These are phyloP conservation scores for Nematocida minor DNA, from an alignment of 371 early-diverging fungal genomes.

Conservation along the genomic window DNA sequence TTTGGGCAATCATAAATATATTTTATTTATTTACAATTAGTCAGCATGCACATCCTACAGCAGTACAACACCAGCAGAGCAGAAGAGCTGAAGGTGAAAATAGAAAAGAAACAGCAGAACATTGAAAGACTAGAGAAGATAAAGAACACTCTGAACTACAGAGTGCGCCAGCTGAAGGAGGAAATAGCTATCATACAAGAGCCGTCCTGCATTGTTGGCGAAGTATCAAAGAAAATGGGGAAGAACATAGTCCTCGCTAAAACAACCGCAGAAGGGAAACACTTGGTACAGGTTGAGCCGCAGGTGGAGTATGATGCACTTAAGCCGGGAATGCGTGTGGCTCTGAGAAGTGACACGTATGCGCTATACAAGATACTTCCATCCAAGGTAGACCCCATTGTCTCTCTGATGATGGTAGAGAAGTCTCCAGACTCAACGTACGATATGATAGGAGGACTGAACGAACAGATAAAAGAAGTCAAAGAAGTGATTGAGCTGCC, in stretches of 20 bases:
- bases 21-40: not conserved
- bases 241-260: constrained; percentile 95
- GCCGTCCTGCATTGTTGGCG: constrained; percentile 90
- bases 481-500: constrained; percentile 96
- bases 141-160: constrained; percentile 82
- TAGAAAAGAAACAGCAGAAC: constrained; percentile 69
- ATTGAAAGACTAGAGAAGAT: constrained; percentile 92
- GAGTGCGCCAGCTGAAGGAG: constrained; percentile 86
- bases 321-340: constrained; percentile 87
- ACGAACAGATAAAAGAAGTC: constrained; percentile 95
- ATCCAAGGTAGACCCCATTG: constrained; percentile 84
- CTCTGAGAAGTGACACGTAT: constrained; percentile 82
- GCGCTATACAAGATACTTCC: constrained; percentile 81
- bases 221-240: constrained; percentile 96
- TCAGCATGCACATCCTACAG: constrained; percentile 47
- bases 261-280: constrained; percentile 95
- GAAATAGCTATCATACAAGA: constrained; percentile 92
- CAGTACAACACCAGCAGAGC: constrained; percentile 59
- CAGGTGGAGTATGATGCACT: constrained; percentile 77
- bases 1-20: too few species aligned
- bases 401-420: constrained; percentile 97
- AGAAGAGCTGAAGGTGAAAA: constrained; percentile 54
- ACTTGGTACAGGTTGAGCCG: constrained; percentile 83
- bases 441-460: constrained; percentile 97
- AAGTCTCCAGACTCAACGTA: constrained; percentile 98